These are phyloP conservation scores for Podospora australis DNA, from an alignment of 495 filamentous ascomycete genomes.

Conservation along the genomic window DNA sequence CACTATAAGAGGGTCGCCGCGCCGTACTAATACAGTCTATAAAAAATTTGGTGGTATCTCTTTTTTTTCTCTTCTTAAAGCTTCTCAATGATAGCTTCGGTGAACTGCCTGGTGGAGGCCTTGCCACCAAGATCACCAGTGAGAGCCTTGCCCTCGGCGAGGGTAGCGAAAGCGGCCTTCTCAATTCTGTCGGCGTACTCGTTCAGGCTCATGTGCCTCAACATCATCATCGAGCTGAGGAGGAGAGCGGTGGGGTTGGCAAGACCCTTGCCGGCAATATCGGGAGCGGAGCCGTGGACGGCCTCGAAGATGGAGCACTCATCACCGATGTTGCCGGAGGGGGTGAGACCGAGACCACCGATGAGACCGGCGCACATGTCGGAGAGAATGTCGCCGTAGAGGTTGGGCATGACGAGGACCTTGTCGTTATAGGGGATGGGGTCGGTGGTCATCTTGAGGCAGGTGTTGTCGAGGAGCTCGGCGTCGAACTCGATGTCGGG, in stretches of 20 bases:
- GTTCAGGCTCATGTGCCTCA: slow-evolving; percentile 92
- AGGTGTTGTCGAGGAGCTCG: slow-evolving; percentile 97
- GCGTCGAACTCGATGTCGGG: slow-evolving; percentile 90
- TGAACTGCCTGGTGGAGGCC: slow-evolving; percentile 86
- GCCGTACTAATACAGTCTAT: slow-evolving; percentile 19
- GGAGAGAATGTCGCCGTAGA: slow-evolving; percentile 98
- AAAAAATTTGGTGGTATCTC: slow-evolving; percentile 2
- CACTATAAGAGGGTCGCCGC: slow-evolving; percentile 6
- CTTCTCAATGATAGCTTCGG: slow-evolving; percentile 79
- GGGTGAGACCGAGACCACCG: slow-evolving; percentile 92
- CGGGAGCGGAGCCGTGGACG: slow-evolving; percentile 94
- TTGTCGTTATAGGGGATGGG: slow-evolving; percentile 95
- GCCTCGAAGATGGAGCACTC: slow-evolving; percentile 99
- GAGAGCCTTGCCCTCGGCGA: slow-evolving; percentile 91
- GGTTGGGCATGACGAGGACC: slow-evolving; percentile 98
- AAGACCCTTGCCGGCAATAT: slow-evolving; percentile 92
- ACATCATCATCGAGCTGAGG: slow-evolving; percentile 94
- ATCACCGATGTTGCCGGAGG: slow-evolving; percentile 97
- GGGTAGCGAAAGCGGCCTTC: slow-evolving; percentile 86
- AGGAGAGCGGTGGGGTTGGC: slow-evolving; percentile 94
- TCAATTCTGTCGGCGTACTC: slow-evolving; percentile 84
- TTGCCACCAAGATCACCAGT: slow-evolving; percentile 95
- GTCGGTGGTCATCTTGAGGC: slow-evolving; percentile 95
- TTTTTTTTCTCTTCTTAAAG: slow-evolving; percentile 45
- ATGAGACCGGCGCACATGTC: slow-evolving; percentile 99